Conservation (phyloP, 2,329 filamentous ascomycete genomes). For the Pezicula neosporulosa region DNA sequence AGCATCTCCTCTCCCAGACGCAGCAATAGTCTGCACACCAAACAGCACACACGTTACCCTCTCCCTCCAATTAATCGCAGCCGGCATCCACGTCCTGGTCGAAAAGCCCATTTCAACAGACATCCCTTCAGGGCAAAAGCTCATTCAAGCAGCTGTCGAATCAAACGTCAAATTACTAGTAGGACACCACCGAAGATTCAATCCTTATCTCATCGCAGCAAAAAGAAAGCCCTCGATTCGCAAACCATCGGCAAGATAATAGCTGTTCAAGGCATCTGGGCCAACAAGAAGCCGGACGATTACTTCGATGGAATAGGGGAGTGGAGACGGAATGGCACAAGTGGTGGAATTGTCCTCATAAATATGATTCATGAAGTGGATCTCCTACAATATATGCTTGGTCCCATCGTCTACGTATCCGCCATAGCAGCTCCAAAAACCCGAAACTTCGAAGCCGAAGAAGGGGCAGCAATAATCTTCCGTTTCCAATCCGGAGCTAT, state of each 20-base stretch:
- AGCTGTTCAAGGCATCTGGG: slow-evolving; percentile 54
- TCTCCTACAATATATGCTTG: slow-evolving; percentile 52
- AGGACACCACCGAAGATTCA: slow-evolving; percentile 58
- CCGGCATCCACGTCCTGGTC: slow-evolving; percentile 49
- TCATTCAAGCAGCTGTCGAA: slow-evolving; percentile 25
- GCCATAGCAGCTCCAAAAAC: slow-evolving; percentile 43
- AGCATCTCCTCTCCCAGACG: slow-evolving; percentile 39
- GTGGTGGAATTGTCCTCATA: slow-evolving; percentile 49
- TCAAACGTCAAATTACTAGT: slow-evolving; percentile 43
- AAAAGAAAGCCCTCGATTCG: slow-evolving; percentile 39
- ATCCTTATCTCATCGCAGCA: slow-evolving; percentile 48
- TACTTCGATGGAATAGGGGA: slow-evolving; percentile 47
- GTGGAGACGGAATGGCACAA: slow-evolving; percentile 40
- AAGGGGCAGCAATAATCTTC: slow-evolving; percentile 51
- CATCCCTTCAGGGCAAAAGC: slow-evolving; percentile 30
- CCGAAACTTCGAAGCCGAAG: slow-evolving; percentile 47
- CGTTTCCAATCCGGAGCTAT: slow-evolving; percentile 51
- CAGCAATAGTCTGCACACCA: slow-evolving; percentile 56
- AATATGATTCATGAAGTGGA: slow-evolving; percentile 62
- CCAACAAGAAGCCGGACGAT: slow-evolving; percentile 42
- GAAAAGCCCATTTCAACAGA: slow-evolving; percentile 53
- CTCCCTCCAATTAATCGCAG: slow-evolving; percentile 42
- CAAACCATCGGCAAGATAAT: slow-evolving; percentile 42
- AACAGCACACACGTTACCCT: slow-evolving; percentile 54
- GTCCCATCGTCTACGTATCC: slow-evolving; percentile 46